phyloP scores from a whole-genome alignment of 148 eudicot genomes.

The Rhododendron molle region DNA sequence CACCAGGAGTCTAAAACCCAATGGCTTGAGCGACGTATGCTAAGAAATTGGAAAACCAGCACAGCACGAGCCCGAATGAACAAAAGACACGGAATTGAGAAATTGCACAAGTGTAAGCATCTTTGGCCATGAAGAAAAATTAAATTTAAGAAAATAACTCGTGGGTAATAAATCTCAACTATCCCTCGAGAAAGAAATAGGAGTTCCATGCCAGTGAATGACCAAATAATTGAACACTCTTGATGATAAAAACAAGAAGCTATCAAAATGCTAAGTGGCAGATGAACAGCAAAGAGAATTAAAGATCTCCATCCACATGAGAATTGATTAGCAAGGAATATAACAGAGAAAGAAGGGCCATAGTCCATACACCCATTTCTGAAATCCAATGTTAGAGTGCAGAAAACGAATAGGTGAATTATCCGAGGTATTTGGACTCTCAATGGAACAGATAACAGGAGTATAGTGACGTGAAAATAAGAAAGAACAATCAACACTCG shows the following conservation, averaged over 20 bases:
- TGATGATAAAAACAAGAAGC: neutral
- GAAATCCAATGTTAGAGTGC: neutral
- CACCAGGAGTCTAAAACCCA: constrained; percentile 75
- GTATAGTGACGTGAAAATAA: neutral
- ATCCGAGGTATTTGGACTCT: neutral
- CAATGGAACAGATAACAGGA: neutral
- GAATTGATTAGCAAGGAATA: neutral
- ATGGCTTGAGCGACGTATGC: constrained; percentile 71
- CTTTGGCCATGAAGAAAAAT: neutral
- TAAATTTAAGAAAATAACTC: neutral
- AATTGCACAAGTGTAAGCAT: neutral
- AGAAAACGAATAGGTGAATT: neutral
- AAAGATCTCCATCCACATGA: constrained; percentile 4
- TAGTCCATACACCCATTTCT: neutral
- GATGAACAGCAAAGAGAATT: neutral
- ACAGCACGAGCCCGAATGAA: constrained; percentile 3
- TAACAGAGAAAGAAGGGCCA: neutral
- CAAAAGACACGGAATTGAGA: neutral
- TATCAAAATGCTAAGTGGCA: neutral
- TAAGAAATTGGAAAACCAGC: constrained; percentile 14
- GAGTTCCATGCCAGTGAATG: neutral
- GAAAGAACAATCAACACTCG: neutral
- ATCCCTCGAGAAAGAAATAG: neutral
- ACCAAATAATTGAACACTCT: neutral
- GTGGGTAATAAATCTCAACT: neutral